A percentile compares a stretch with the other conserved stretches of the same genome.
Conservation (phyloP, 1,284 basidiomycete species). For the Boletus hoseneyae region DNA sequence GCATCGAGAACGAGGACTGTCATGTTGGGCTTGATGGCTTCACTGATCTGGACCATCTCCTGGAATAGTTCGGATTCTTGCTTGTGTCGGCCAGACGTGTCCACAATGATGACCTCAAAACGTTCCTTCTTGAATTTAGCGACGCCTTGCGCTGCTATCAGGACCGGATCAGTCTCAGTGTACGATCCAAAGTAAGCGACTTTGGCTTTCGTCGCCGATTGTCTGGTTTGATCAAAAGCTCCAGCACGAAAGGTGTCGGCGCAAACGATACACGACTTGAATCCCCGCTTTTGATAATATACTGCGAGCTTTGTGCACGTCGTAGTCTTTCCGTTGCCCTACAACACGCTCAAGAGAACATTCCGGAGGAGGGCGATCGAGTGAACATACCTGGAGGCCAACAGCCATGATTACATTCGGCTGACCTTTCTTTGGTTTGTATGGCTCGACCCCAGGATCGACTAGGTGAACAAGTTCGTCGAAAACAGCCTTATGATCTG, state of each 20-base stretch:
- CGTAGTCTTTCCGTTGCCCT: conserved; percentile 98
- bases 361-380: conserved; percentile 5
- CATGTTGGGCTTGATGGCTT: conserved; percentile 93
- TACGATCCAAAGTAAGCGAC: conserved; percentile 99
- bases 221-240: conserved; percentile 97
- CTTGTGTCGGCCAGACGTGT: conserved; percentile 96
- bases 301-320: conserved; percentile 98
- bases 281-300: conserved; percentile 95
- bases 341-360: conserved; percentile 11
- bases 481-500: conserved; percentile 76
- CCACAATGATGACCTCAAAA: conserved; percentile 99
- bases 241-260: conserved; percentile 99
- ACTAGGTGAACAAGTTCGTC: conserved; percentile 96
- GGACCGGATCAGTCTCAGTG: conserved; percentile 97
- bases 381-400: conserved; percentile 74
- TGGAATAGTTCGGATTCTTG: conserved; percentile 97
- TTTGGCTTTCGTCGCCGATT: conserved; percentile 95
- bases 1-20: conserved; percentile 88
- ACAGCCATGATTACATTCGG: conserved; percentile 97
- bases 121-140: conserved; percentile 96
- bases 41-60: conserved; percentile 97
- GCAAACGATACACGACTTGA: conserved; percentile 98
- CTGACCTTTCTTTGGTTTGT: conserved; percentile 96
- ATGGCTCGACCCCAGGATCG: conserved; percentile 91
- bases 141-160: conserved; percentile 93